phyloP scores from a whole-genome alignment of 2,329 filamentous ascomycete genomes.

The Chaetomium olivaceum region DNA sequence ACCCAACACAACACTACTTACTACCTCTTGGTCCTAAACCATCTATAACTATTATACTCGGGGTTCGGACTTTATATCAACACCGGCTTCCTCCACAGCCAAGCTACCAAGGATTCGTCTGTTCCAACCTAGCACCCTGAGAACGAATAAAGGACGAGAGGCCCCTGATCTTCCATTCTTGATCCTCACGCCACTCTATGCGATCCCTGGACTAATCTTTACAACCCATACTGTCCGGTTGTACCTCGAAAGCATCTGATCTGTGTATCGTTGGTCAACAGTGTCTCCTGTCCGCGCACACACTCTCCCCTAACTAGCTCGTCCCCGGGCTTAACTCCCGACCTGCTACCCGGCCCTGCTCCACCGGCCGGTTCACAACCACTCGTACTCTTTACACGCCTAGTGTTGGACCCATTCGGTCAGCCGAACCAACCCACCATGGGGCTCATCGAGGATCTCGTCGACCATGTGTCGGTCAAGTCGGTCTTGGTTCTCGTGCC shows the following conservation, averaged over 20 bases:
- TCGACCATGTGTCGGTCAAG: conserved; percentile 48
- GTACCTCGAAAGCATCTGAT: background rate
- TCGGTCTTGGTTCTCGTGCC: conserved; percentile 42
- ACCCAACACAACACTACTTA: background rate
- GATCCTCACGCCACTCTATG: background rate
- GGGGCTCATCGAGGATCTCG: conserved; percentile 52
- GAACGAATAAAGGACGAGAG: conserved; percentile 6
- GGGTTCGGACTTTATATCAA: background rate
- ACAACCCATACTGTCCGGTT: background rate
- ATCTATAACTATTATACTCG: background rate
- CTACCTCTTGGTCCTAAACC: background rate
- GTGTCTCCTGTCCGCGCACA: background rate
- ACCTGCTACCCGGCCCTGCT: background rate
- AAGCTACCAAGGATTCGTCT: background rate
- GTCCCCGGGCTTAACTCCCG: background rate
- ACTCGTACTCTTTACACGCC: background rate
- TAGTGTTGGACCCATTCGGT: background rate
- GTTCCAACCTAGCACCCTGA: background rate
- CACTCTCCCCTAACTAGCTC: background rate
- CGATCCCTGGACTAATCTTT: background rate
- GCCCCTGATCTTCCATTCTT: background rate
- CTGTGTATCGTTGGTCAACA: conserved; percentile 13
- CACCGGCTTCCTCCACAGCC: background rate
- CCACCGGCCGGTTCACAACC: background rate
- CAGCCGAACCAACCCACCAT: conserved; percentile 37